phyloP scores from a whole-genome alignment of 345 rosid genomes.

The Corchorus capsularis region DNA sequence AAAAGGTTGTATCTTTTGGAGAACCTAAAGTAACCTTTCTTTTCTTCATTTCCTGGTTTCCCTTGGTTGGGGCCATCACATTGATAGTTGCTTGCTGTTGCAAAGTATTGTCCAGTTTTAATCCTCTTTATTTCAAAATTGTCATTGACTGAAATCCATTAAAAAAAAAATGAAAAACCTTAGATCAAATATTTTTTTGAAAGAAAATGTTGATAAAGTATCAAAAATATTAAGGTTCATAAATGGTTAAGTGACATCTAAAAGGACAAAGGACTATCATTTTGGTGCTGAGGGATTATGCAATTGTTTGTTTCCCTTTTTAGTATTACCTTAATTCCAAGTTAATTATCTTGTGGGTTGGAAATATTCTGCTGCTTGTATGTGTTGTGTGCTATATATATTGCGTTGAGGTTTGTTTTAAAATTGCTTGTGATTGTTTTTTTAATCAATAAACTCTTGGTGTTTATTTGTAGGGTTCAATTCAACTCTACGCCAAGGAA shows the following conservation, averaged over 20 bases:
- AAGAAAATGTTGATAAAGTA: background rate
- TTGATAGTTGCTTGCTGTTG: background rate
- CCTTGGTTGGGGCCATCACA: background rate
- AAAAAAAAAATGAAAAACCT: background rate
- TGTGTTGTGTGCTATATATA: background rate
- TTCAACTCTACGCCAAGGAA: conserved; percentile 96
- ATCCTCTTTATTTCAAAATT: background rate
- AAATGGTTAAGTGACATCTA: background rate
- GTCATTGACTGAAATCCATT: background rate
- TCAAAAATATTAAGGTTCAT: background rate
- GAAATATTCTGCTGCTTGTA: background rate
- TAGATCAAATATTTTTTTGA: background rate
- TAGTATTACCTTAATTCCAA: background rate
- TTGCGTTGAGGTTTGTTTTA: background rate
- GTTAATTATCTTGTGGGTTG: background rate
- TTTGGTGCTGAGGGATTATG: background rate
- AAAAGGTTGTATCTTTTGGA: too few species aligned
- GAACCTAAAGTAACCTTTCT: background rate
- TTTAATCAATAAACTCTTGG: background rate
- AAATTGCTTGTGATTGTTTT: conserved; percentile 6
- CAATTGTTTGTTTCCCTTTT: background rate
- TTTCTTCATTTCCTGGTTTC: background rate
- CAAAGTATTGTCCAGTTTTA: background rate
- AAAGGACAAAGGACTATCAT: background rate
- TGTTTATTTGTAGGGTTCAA: conserved; percentile 66